phyloP scores from a whole-genome alignment of 1,284 basidiomycete species.

The Caloboletus firmus region DNA sequence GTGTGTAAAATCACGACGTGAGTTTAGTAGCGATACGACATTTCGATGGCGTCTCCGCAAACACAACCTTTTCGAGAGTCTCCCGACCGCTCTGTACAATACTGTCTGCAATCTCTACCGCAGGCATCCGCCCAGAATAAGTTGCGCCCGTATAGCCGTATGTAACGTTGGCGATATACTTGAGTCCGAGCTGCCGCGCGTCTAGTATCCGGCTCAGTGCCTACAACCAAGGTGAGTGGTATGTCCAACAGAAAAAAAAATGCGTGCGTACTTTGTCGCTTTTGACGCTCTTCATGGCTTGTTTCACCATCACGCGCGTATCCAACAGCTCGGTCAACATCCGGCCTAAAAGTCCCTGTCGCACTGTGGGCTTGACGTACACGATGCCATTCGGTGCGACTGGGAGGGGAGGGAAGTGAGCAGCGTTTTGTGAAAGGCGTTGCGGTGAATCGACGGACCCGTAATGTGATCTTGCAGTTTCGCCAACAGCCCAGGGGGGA shows the following conservation, averaged over 20 bases:
- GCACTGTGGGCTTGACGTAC: slow-evolving; percentile 85
- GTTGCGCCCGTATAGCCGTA: slow-evolving; percentile 95
- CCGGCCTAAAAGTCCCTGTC: slow-evolving; percentile 83
- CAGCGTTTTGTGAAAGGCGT: neutral
- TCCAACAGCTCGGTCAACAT: slow-evolving; percentile 94
- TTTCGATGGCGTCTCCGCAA: neutral
- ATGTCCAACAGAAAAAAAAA: neutral
- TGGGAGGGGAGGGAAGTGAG: slow-evolving; percentile 33
- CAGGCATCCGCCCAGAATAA: slow-evolving; percentile 96
- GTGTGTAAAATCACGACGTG: neutral
- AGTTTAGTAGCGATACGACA: neutral
- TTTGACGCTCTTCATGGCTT: slow-evolving; percentile 84
- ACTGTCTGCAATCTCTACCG: slow-evolving; percentile 96
- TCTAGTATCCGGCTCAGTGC: slow-evolving; percentile 74
- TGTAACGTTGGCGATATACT: slow-evolving; percentile 86
- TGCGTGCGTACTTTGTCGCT: slow-evolving; percentile 61
- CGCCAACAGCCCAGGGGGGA: slow-evolving; percentile 69
- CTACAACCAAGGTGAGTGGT: slow-evolving; percentile 41
- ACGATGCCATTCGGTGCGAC: slow-evolving; percentile 95
- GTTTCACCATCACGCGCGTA: slow-evolving; percentile 97
- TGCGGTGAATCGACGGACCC: slow-evolving; percentile 44
- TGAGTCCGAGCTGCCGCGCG: slow-evolving; percentile 86
- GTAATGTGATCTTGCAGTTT: slow-evolving; percentile 72
- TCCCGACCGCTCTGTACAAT: slow-evolving; percentile 97
- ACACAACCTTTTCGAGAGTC: slow-evolving; percentile 89